phyloP scores from a whole-genome alignment of 2,329 filamentous ascomycete genomes.

The Scedosporium aurantiacum region DNA sequence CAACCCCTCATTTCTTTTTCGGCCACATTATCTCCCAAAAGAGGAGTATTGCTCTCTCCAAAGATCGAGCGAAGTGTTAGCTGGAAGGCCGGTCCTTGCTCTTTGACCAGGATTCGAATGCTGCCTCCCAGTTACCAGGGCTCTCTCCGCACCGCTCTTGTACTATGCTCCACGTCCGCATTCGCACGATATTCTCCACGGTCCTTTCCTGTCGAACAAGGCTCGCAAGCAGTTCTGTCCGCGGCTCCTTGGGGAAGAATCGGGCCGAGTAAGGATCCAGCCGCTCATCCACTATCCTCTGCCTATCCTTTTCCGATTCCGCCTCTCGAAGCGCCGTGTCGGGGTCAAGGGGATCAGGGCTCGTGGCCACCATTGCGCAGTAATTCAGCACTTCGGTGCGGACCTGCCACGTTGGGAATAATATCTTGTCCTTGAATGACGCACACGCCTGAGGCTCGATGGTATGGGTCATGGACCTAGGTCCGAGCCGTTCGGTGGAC shows the following conservation, averaged over 20 bases:
- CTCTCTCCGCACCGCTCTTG: conserved; percentile 59
- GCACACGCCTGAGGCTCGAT: conserved; percentile 55
- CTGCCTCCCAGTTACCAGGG: conserved; percentile 51
- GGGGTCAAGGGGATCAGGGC: conserved; percentile 78
- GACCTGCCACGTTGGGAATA: conserved; percentile 83
- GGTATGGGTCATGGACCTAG: conserved; percentile 32
- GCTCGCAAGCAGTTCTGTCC: conserved; percentile 68
- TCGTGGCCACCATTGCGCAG: conserved; percentile 78
- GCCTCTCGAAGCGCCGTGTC: conserved; percentile 58
- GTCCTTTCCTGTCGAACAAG: conserved; percentile 64
- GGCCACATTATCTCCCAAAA: background rate
- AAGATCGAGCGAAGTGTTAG: background rate
- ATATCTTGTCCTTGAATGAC: conserved; percentile 61
- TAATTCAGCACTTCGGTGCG: conserved; percentile 78
- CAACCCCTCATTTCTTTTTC: background rate
- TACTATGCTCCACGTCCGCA: conserved; percentile 71
- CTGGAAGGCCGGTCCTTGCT: conserved; percentile 8
- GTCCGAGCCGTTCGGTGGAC: conserved; percentile 56
- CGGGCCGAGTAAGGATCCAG: conserved; percentile 83
- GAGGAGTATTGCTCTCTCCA: background rate
- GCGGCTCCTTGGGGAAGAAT: conserved; percentile 68
- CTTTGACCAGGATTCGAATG: conserved; percentile 51
- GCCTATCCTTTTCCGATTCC: conserved; percentile 58
- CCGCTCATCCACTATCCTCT: conserved; percentile 73
- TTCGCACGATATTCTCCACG: conserved; percentile 69